Evolutionary conservation across 2,329 filamentous ascomycete genomes (phyloP), one percentile per base, ranked within the genome.

Genomic region (Penicillium sp.): DNA sequence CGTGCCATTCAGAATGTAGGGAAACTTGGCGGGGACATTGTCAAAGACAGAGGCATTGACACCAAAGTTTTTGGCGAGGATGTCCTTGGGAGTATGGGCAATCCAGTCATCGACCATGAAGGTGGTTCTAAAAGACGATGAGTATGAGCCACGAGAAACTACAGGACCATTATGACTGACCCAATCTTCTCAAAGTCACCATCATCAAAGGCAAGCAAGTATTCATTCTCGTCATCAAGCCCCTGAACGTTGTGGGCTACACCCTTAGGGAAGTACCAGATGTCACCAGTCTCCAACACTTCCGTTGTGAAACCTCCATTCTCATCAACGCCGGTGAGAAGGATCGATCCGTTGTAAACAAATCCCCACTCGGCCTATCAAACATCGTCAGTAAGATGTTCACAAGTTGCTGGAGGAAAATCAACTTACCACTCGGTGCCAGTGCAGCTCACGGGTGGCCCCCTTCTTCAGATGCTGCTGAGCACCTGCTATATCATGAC

Each of bases 21-120:
- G 87, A 66, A 84, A 84, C 1, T 82, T 79, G 0, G 79, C 69
- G 0, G 87, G 87, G 25, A 89, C 77, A 6, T 79, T 80, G 64
- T 84, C 79, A 63, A 90, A 90, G 49, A 87, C 81, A 0, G 82
- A 82, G 25, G 82, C 80, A 52, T 85, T 79, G 22, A 90, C 81
- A 25, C 86, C 86, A 65, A 90, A 90, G 78, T 90, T 90, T 77
- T 89, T 89, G 38, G 87, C 87, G 0, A 90, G 78, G 48, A 91
- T 80, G 1, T 80, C 77, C 57, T 83, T 84, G 0, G 88, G 88
- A 0, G 87, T 90, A 70, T 89, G 87, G 0, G 83, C 78, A 38
- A 91, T 80, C 88, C 88, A 90, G 76, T 91, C 88, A 64, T 88
- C 87, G 26, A 90, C 81, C 76, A 87, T 89, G 80, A 90, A 91